Evolutionary conservation across 2,329 filamentous ascomycete species (phyloP), one percentile per base, ranked within the genome.

Genomic region (Paracoccidioides lutzii): DNA sequence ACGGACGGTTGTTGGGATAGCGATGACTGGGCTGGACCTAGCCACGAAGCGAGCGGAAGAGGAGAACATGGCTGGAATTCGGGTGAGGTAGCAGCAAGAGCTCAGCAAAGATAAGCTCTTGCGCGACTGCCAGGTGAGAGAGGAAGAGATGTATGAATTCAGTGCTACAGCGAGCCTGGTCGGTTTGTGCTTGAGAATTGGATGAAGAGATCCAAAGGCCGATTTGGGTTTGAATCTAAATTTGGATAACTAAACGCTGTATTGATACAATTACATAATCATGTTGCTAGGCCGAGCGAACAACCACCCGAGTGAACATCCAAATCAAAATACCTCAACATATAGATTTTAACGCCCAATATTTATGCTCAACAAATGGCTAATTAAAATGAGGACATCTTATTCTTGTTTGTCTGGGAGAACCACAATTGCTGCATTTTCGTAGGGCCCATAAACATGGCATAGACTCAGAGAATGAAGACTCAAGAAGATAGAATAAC

Each of bases 11-110:
- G 70, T 60, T 35, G 64, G 66, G 43, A 71, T 62, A 37, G 71
- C 61, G 46, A 66, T 58, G 38, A 63, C 64, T 6, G 53, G 53
- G 42, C 69, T 65, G 57, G 69, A 64, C 65, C 73, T 72, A 61
- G 68, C 72, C 58, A 70, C 72, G 62, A 72, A 71, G 65, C 73
- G 71, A 64, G 75, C 60, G 50, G 74, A 76, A 54, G 71, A 73
- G 50, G 73, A 71, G 61, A 76, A 65, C 73, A 76, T 76, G 55
- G 59, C 68, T 42, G 44, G 14, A 14, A 32, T 38, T n/a, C 4
- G 40, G 6, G n/a, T 14, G 22, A 49, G 35, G 33, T 32, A 44
- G 45, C 49, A 55, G 53, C 53, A 52, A 33, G 41, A 43, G 40
- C 22, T 12, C 15, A 37, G 15, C 10, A n/a, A 15, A 9, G 22